Conservation (phyloP, 352 stramenopile genomes). For the Phytophthora hibernalis region DNA sequence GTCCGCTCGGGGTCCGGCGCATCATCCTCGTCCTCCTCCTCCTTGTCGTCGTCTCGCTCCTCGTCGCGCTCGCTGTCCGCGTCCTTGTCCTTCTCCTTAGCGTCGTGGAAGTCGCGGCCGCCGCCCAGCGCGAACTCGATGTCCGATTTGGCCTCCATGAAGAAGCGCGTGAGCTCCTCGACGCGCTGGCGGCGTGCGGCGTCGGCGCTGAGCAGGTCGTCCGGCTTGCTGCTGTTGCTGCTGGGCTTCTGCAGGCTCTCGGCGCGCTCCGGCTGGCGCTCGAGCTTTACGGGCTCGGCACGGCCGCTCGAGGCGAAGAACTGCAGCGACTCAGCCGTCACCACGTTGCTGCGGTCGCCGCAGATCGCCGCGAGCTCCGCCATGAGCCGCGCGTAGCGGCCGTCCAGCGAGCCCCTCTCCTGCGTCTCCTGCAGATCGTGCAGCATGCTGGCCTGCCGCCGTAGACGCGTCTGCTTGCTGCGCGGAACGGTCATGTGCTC, state of each 20-base stretch:
- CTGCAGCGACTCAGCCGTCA: conserved; percentile 78
- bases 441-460: conserved; percentile 80
- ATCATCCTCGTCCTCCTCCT: conserved; percentile 62
- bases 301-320: conserved; percentile 67
- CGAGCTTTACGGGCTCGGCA: conserved; percentile 77
- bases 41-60: conserved; percentile 62
- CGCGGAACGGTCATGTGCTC: conserved; percentile 35
- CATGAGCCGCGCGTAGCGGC: conserved; percentile 80
- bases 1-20: conserved; percentile 53
- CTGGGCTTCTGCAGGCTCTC: conserved; percentile 43
- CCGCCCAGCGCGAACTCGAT: conserved; percentile 88
- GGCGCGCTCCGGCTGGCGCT: conserved; percentile 59
- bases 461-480: conserved; percentile 42
- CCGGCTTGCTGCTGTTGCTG: conserved; percentile 41
- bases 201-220: conserved; percentile 80
- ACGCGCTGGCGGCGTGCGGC: conserved; percentile 80
- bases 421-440: conserved; percentile 82
- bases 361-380: conserved; percentile 75
- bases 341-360: conserved; percentile 73
- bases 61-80: conserved; percentile 71
- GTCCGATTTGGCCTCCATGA: conserved; percentile 91
- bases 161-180: conserved; percentile 89
- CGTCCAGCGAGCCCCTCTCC: conserved; percentile 76
- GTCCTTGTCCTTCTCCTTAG: conserved; percentile 77
- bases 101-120: conserved; percentile 70